phyloP scores from a whole-genome alignment of 2,329 filamentous ascomycete species.

The Thelonectria blattea region DNA sequence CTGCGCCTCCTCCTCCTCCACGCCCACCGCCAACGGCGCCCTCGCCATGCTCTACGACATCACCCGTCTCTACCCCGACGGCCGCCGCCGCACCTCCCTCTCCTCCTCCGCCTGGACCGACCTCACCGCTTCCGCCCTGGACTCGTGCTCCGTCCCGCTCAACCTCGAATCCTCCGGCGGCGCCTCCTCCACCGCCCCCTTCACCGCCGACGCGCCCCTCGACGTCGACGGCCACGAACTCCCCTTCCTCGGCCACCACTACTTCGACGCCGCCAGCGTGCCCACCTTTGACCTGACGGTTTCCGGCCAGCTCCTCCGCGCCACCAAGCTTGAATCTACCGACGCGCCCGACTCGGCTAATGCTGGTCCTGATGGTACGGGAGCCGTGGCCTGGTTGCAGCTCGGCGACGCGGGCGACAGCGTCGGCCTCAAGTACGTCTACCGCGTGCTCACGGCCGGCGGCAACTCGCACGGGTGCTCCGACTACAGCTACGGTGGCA shows the following conservation, averaged over 20 bases:
- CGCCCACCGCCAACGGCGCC: slow-evolving; percentile 55
- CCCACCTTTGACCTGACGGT: slow-evolving; percentile 65
- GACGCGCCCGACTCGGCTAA: slow-evolving; percentile 58
- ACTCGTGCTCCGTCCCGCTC: slow-evolving; percentile 53
- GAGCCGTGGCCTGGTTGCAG: slow-evolving; percentile 62
- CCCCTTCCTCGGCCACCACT: slow-evolving; percentile 67
- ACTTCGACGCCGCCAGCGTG: slow-evolving; percentile 60
- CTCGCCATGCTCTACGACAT: slow-evolving; percentile 67
- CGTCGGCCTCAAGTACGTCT: slow-evolving; percentile 51
- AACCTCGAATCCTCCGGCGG: slow-evolving; percentile 50
- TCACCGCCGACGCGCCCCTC: slow-evolving; percentile 47
- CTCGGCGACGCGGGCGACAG: slow-evolving; percentile 51
- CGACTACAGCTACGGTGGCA: slow-evolving; percentile 38
- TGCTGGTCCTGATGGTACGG: slow-evolving; percentile 53
- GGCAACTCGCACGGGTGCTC: slow-evolving; percentile 54
- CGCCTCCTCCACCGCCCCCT: slow-evolving; percentile 54
- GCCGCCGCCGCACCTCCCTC: slow-evolving; percentile 45
- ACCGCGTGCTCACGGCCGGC: slow-evolving; percentile 62
- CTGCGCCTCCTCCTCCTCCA: slow-evolving; percentile 50
- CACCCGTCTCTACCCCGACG: slow-evolving; percentile 56
- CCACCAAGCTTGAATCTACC: slow-evolving; percentile 56
- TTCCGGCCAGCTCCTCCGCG: slow-evolving; percentile 46
- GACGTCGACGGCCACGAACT: slow-evolving; percentile 47
- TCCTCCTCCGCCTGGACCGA: slow-evolving; percentile 45
- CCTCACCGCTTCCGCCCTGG: slow-evolving; percentile 51